Base-by-base conservation (phyloP, 441 rosid species). In the Corymbia calophylla region DNA sequence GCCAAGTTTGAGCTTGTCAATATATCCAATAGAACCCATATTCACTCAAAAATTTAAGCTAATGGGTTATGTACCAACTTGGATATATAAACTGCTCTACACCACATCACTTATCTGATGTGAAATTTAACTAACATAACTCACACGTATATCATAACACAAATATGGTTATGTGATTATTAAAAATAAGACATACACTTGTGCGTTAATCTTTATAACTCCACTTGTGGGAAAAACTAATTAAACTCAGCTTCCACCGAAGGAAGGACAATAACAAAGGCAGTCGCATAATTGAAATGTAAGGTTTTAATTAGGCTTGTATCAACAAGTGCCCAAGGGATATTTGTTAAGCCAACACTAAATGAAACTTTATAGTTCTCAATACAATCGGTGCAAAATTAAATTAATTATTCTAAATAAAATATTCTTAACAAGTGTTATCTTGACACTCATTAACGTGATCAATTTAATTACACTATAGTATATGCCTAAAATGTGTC, bases 391-490 rank as follows among this genome's bases (percentile, higher is more conserved):
- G 14, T 3, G 19, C 11, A 73, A 39, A 39, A 39, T 39, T 39
- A 12, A 73, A 73, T 21, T 23, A 5, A 39, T 39, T 39, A 19
- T 39, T 39, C 29, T 23, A 17, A 73, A 6, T 39, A 39, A 73
- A 12, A 11, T 21, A 39, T 73, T 68, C 21, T 23, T 47, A 21
- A 21, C 27, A 23, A 11, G 29, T 39, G 9, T 73, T 11, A 12
- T 0, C 1, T 1, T 0, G n/a, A 21, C 29, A 12, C n/a, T 1
- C 4, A 0, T 70, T 35, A 70, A 70, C 15, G 19, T 3, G 8
- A 35, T 70, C 25, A 5, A 70, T 44, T 44, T 44, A 77, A 39
- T 31, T 68, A 31, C 44, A 31, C 23, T 8, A 31, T 8, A 4
- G 44, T 2, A 31, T 68, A 31, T 32, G 77, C 23, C 77, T 29